Base-by-base conservation (phyloP, 1,284 basidiomycete genomes). In the Phylloporus gajari region DNA sequence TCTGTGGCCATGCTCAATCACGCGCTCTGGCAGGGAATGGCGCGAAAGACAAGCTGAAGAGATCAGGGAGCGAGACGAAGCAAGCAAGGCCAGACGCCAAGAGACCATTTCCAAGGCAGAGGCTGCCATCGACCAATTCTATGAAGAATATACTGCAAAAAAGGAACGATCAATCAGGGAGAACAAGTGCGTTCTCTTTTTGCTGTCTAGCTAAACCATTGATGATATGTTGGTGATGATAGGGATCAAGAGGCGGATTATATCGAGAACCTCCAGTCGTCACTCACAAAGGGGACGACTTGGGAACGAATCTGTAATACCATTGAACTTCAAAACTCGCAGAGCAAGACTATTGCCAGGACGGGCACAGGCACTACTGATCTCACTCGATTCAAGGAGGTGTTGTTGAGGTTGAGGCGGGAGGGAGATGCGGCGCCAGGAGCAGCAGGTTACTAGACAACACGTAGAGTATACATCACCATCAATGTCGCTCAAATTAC, bases 241-340 rank as follows among this genome's bases (percentile, higher is more conserved):
- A 98, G 97, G 87, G 95, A 98, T 82, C 88, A 92, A 76, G 98
- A 99, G 84, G 91, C 91, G 53, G 91, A 92, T 71, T 98, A 95
- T 86, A 82, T 96, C 59, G 88, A 92, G 42, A 85, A 88, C 61
- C 87, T 97, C 72, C 90, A 91, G 35, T 92, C 93, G 68, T 91
- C 93, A 32, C 90, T 99, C 69, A 94, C 95, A 0, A 89, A 91
- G 72, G 98, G 97, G 48, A 98, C 97, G 30, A 97, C 97, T 11
- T 99, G 98, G 98, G 92, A 96, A 77, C 93, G 97, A 40, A 97
- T 99, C 80, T 94, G 93, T 80, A 93, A 94, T 65, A 85, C 94
- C 68, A 85, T 99, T 72, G 96, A 97, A 75, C 88, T 99, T 60
- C 92, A 98, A 83, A 98, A 99, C 84, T 98, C 96, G 71, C 96